Evolutionary conservation across 768 basidiomycete genomes (phyloP).

Genomic region (Mycena latifolia): DNA sequence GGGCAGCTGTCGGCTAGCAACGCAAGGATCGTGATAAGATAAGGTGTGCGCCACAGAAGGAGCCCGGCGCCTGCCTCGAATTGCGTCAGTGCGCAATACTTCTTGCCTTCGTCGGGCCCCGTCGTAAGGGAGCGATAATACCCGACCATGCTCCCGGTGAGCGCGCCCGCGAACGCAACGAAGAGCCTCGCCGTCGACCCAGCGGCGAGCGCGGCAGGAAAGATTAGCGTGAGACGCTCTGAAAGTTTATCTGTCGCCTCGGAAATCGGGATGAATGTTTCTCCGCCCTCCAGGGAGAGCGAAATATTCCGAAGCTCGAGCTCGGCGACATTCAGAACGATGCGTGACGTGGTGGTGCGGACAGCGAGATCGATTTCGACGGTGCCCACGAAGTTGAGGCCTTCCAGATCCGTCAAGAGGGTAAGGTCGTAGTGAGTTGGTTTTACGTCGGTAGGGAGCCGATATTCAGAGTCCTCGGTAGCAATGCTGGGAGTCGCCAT

Average conservation of each 20-base stretch:
- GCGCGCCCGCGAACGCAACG: conserved; percentile 13
- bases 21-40: conserved; percentile 11
- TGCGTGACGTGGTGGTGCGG: conserved; percentile 6
- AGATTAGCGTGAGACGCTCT: conserved; percentile 22
- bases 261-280: conserved; percentile 12
- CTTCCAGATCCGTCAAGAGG: conserved; percentile 70
- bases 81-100: conserved; percentile 32
- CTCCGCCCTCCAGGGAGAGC: conserved; percentile 13
- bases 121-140: conserved; percentile 31
- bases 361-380: conserved; percentile 52
- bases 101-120: conserved; percentile 25
- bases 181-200: conserved; percentile 14
- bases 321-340: conserved; percentile 24
- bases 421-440: conserved; percentile 70
- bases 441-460: conserved; percentile 61
- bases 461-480: conserved; percentile 39
- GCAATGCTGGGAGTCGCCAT: conserved; percentile 7
- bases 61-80: conserved; percentile 25
- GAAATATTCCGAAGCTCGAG: conserved; percentile 16
- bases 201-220: conserved; percentile 5
- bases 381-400: conserved; percentile 68
- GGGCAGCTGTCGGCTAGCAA: conserved; percentile 30
- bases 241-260: conserved; percentile 23
- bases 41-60: conserved; percentile 23
- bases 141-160: conserved; percentile 29